phyloP scores from a whole-genome alignment of 2,329 filamentous ascomycete genomes.

The Fusarium verrucosum region DNA sequence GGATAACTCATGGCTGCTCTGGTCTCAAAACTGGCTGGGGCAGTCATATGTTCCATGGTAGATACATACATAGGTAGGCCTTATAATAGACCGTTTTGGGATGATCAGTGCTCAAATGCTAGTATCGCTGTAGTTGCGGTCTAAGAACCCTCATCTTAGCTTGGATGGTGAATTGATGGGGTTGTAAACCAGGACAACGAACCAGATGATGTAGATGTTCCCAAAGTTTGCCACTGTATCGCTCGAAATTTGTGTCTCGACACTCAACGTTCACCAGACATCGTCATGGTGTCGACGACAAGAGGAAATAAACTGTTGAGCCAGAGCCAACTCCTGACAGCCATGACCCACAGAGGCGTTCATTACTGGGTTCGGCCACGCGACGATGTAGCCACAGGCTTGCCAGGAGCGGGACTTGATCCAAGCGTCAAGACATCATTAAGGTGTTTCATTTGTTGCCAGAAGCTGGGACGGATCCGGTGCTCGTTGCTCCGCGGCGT shows the following conservation, averaged over 20 bases:
- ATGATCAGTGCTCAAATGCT: constrained; percentile 16
- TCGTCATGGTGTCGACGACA: constrained; percentile 13
- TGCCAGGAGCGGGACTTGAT: constrained; percentile 36
- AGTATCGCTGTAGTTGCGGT: not conserved
- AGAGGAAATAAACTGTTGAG: constrained; percentile 26
- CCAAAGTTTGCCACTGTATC: constrained; percentile 20
- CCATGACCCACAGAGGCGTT: constrained; percentile 28
- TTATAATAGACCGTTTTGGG: constrained; percentile 22
- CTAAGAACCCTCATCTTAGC: not conserved
- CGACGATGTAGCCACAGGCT: constrained; percentile 42
- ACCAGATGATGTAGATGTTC: not conserved
- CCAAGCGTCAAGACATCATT: constrained; percentile 37
- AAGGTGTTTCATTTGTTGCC: constrained; percentile 37
- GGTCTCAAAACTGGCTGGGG: constrained; percentile 19
- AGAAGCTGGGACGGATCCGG: constrained; percentile 39
- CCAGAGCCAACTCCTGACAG: constrained; percentile 37
- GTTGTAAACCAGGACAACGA: not conserved
- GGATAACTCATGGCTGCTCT: constrained; percentile 16
- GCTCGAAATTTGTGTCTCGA: not conserved
- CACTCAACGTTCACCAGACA: not conserved
- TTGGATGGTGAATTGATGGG: not conserved
- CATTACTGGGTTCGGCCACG: constrained; percentile 41
- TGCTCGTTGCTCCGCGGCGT: constrained; percentile 27
- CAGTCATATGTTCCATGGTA: constrained; percentile 22
- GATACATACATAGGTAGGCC: constrained; percentile 9